A percentile compares a stretch with the other conserved stretches of the same genome.
These are phyloP conservation scores for Xylariaceae sp. DNA, from an alignment of 2,329 filamentous ascomycete species.

Conservation along the genomic window DNA sequence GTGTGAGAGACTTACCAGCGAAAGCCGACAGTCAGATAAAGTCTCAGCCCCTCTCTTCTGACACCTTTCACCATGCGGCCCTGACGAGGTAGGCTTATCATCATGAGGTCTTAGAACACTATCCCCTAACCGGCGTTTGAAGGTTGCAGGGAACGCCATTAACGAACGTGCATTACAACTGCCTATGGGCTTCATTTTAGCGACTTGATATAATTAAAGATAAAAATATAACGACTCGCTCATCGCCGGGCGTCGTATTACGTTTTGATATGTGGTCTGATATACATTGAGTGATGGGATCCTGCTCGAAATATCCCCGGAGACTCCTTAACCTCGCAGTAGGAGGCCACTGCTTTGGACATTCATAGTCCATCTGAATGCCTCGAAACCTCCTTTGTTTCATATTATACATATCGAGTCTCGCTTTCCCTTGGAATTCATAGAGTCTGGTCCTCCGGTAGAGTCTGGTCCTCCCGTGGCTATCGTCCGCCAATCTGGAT, in stretches of 20 bases:
- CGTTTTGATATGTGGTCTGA: constrained; percentile 12
- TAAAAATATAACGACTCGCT: constrained; percentile 5
- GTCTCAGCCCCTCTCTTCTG: too few relatives aligned
- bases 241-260: constrained; percentile 5
- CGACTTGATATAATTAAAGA: too few relatives aligned
- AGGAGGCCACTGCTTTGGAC: neutral
- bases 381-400: neutral
- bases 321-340: neutral
- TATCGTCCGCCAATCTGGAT: neutral
- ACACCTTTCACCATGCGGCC: too few relatives aligned
- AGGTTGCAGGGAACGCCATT: too few relatives aligned
- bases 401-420: too few relatives aligned
- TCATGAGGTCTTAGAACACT: too few relatives aligned
- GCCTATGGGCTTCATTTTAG: too few relatives aligned
- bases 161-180: too few relatives aligned
- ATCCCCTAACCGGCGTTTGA: too few relatives aligned
- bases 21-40: constrained; percentile 8
- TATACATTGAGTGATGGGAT: constrained; percentile 11
- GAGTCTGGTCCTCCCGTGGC: neutral
- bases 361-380: neutral
- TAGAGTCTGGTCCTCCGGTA: too few relatives aligned
- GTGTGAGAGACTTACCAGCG: constrained; percentile 39
- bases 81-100: too few relatives aligned
- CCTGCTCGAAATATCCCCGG: constrained; percentile 1
- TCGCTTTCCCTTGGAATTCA: too few relatives aligned